Evolutionary conservation across 116 monocot genomes (phyloP).

Genomic region (Cymodocea nodosa): DNA sequence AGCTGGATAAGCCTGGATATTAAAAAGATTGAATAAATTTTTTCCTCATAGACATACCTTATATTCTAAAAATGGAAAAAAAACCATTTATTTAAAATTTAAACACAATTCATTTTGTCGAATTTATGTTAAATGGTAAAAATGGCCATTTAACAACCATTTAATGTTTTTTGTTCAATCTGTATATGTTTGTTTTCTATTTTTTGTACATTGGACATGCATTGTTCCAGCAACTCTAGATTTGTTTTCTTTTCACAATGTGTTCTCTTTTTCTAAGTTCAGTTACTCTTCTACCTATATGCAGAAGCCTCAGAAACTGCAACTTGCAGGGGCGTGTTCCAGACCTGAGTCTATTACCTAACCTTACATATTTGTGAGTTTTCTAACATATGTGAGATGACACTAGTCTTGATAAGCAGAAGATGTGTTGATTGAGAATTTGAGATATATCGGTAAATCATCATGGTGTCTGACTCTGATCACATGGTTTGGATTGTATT

Average conservation of each 20-base stretch:
- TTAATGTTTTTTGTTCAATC: background rate
- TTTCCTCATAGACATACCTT: too few relatives aligned
- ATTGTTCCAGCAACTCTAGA: background rate
- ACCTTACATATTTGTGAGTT: slow-evolving; percentile 63
- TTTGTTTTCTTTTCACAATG: background rate
- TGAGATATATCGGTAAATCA: background rate
- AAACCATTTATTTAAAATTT: too few relatives aligned
- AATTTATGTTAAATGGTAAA: too few relatives aligned
- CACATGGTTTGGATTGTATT: slow-evolving; percentile 8
- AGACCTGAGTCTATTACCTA: slow-evolving; percentile 56
- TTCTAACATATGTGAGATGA: background rate
- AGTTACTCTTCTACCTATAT: slow-evolving; percentile 5
- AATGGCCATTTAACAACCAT: background rate
- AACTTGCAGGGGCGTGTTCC: slow-evolving; percentile 71
- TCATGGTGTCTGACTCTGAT: background rate
- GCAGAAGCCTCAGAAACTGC: slow-evolving; percentile 92
- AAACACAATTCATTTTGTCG: too few relatives aligned
- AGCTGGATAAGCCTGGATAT: too few relatives aligned
- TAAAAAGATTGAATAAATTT: too few relatives aligned
- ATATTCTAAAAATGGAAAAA: too few relatives aligned
- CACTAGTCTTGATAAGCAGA: background rate
- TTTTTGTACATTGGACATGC: too few relatives aligned
- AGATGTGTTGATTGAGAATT: background rate
- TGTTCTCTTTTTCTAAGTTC: background rate
- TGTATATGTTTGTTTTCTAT: background rate